These are phyloP conservation scores for Drechslerella stenobrocha DNA, from an alignment of 2,329 filamentous ascomycete genomes.

Conservation along the genomic window DNA sequence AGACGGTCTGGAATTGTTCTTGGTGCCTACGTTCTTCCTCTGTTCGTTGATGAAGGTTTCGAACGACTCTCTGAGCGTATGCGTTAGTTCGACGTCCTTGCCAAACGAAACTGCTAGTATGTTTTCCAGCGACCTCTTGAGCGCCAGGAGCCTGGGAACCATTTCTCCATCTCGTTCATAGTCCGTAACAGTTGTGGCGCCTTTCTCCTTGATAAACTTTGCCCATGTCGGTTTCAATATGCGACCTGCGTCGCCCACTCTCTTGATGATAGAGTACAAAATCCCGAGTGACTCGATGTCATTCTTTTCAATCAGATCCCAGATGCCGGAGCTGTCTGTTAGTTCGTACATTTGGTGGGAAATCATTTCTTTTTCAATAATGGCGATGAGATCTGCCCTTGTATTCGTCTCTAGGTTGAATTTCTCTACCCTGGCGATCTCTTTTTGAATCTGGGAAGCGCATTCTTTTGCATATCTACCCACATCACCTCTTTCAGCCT, in stretches of 20 bases:
- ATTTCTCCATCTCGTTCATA: constrained; percentile 78
- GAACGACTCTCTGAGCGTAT: constrained; percentile 81
- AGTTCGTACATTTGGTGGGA: constrained; percentile 68
- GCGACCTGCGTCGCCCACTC: constrained; percentile 62
- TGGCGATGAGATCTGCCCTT: constrained; percentile 71
- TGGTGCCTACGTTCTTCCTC: constrained; percentile 73
- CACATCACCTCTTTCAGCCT: constrained; percentile 65
- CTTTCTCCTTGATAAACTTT: constrained; percentile 75
- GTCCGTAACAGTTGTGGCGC: constrained; percentile 77
- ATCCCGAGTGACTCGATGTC: constrained; percentile 72
- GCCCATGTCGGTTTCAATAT: constrained; percentile 74
- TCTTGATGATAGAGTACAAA: constrained; percentile 75
- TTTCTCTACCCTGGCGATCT: constrained; percentile 74
- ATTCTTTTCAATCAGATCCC: constrained; percentile 71
- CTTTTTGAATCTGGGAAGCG: constrained; percentile 69
- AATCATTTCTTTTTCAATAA: constrained; percentile 74
- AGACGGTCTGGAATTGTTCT: constrained; percentile 87
- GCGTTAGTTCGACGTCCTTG: constrained; percentile 73
- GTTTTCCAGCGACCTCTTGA: constrained; percentile 77
- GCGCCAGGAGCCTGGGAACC: constrained; percentile 77
- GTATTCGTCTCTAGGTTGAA: constrained; percentile 84
- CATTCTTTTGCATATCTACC: constrained; percentile 75
- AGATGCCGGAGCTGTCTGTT: constrained; percentile 68
- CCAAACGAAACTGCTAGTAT: constrained; percentile 77
- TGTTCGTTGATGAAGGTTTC: constrained; percentile 88